Percentiles rank a stretch among this genome's conserved stretches.
These are phyloP conservation scores for Nymphaea colorata DNA, from an alignment of 164 flowering plant genomes.

Conservation along the genomic window DNA sequence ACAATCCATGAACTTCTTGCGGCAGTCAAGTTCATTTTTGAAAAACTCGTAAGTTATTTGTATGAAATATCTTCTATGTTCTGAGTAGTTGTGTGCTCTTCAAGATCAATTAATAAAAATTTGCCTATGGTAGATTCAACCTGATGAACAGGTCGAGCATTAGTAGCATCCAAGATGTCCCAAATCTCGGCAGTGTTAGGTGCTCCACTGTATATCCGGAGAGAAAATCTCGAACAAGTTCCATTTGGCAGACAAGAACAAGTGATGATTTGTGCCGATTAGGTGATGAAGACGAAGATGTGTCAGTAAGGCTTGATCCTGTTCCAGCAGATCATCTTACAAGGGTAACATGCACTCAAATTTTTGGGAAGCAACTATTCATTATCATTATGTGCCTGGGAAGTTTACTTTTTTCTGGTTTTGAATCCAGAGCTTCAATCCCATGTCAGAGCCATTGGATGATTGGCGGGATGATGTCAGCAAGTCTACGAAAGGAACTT, in stretches of 20 bases:
- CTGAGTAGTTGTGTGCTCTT: neutral
- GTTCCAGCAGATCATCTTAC: neutral
- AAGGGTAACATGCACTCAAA: neutral
- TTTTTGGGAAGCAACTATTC: neutral
- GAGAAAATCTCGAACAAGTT: slow-evolving; percentile 20
- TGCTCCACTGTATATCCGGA: slow-evolving; percentile 43
- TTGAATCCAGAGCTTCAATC: slow-evolving; percentile 45
- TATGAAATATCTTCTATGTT: neutral
- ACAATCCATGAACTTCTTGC: slow-evolving; percentile 21
- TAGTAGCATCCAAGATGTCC: slow-evolving; percentile 27
- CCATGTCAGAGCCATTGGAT: slow-evolving; percentile 53
- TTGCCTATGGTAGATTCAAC: slow-evolving; percentile 9
- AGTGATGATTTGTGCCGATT: slow-evolving; percentile 61
- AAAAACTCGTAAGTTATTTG: slow-evolving; percentile 39
- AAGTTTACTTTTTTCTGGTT: neutral
- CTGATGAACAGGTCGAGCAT: slow-evolving; percentile 16
- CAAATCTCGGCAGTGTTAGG: slow-evolving; percentile 27
- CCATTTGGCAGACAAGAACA: slow-evolving; percentile 23
- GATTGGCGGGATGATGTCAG: slow-evolving; percentile 28
- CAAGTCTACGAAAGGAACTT: slow-evolving; percentile 37
- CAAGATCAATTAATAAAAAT: neutral
- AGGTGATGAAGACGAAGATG: slow-evolving; percentile 39
- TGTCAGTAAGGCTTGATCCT: slow-evolving; percentile 19
- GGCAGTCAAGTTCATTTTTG: slow-evolving; percentile 18
- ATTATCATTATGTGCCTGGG: neutral